Evolutionary conservation across 345 rosid species (phyloP).

Genomic region (Cardamine occulta): DNA sequence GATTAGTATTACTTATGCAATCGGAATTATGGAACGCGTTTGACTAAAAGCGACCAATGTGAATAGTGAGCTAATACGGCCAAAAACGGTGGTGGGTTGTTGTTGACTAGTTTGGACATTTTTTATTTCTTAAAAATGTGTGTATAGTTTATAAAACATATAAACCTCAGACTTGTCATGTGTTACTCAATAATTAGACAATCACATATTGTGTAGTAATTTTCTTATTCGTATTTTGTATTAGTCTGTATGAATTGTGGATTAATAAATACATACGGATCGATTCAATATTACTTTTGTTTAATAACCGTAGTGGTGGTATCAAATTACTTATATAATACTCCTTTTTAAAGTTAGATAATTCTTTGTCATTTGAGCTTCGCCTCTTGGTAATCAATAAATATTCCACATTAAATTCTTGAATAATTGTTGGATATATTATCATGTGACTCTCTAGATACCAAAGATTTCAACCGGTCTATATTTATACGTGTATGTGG

Average conservation of each 20-base stretch:
- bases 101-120: constrained; percentile 36
- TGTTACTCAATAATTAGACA: neutral
- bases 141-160: neutral
- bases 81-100: constrained; percentile 40
- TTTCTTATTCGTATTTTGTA: neutral
- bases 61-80: constrained; percentile 34
- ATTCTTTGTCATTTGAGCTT: constrained; percentile 36
- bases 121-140: neutral
- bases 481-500: constrained; percentile 6
- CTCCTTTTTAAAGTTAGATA: neutral
- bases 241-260: neutral
- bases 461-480: neutral
- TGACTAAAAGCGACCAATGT: constrained; percentile 32
- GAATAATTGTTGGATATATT: constrained; percentile 27
- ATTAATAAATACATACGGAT: neutral
- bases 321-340: constrained; percentile 8
- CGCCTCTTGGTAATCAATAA: neutral
- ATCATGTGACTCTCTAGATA: constrained; percentile 23
- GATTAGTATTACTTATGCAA: neutral
- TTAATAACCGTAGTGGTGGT: neutral
- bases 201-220: neutral
- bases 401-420: constrained; percentile 3
- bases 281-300: neutral
- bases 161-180: constrained; percentile 2
- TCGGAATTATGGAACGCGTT: neutral